Percentiles rank a stretch among this genome's conserved stretches.
phyloP scores from a whole-genome alignment of 202 grass and related monocot species.

The Panicum virgatum region DNA sequence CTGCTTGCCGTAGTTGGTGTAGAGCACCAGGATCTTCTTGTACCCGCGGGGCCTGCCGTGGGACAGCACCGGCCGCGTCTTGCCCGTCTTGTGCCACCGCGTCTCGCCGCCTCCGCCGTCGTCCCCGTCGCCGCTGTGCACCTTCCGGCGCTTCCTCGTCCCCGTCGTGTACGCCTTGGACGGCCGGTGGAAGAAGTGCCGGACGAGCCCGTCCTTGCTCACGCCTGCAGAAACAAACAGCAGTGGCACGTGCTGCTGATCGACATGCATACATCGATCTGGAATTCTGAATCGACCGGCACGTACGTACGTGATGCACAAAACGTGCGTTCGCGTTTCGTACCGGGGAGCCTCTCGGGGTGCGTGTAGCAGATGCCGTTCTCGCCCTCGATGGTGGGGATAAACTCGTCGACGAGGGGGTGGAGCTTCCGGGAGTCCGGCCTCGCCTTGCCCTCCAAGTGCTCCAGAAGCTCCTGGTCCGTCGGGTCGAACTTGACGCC shows the following conservation, averaged over 20 bases:
- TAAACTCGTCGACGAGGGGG: slow-evolving; percentile 87
- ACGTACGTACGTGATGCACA: too few species aligned
- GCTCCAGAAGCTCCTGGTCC: slow-evolving; percentile 78
- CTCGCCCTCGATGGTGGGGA: slow-evolving; percentile 83
- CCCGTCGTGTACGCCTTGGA: slow-evolving; percentile 88
- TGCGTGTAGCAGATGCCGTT: slow-evolving; percentile 92
- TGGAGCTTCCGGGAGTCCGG: slow-evolving; percentile 65
- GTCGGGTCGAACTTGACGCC: slow-evolving; percentile 88
- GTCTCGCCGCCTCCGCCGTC: slow-evolving; percentile 65
- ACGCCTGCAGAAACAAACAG: slow-evolving; percentile 42
- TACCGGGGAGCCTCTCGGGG: slow-evolving; percentile 76
- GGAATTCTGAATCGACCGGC: too few species aligned
- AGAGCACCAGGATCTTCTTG: slow-evolving; percentile 94
- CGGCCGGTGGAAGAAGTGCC: slow-evolving; percentile 91
- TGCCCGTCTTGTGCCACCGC: slow-evolving; percentile 91
- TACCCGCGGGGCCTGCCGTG: slow-evolving; percentile 55
- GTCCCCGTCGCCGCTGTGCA: slow-evolving; percentile 58
- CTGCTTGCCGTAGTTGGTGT: slow-evolving; percentile 90
- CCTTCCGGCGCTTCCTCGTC: slow-evolving; percentile 79
- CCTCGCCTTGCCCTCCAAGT: slow-evolving; percentile 74
- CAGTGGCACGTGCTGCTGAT: not conserved
- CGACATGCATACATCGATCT: not conserved
- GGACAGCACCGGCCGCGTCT: slow-evolving; percentile 67
- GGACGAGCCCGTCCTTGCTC: slow-evolving; percentile 66
- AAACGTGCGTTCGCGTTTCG: not conserved